These are phyloP conservation scores for Citrus unshiu DNA, from an alignment of 345 rosid genomes.

Conservation along the genomic window DNA sequence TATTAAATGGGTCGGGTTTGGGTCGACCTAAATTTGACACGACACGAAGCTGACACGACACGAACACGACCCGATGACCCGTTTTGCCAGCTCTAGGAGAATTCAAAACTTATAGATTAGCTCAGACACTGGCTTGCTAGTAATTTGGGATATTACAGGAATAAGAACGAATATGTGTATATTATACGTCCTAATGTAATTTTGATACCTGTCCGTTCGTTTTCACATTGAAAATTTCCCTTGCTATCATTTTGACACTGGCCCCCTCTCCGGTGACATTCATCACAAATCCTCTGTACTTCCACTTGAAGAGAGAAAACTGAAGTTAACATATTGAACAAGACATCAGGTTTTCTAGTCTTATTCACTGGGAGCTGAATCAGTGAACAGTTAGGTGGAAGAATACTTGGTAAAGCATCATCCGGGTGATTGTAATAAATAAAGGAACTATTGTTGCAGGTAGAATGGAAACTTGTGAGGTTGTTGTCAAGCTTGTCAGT, in stretches of 20 bases:
- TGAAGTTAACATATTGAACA: constrained; percentile 5
- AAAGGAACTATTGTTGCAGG: background rate
- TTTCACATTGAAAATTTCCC: background rate
- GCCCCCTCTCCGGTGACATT: constrained; percentile 15
- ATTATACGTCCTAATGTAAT: background rate
- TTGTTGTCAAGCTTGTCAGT: background rate
- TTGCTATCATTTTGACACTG: background rate
- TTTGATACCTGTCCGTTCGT: background rate
- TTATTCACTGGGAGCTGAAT: constrained; percentile 19
- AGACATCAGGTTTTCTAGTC: background rate
- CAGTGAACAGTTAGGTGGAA: constrained; percentile 21
- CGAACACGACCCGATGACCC: no score
- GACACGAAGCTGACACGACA: no score
- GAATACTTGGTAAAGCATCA: background rate
- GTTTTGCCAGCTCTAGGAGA: no score
- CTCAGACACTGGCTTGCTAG: no score
- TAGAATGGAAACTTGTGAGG: background rate
- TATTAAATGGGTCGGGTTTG: no score
- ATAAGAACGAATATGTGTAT: background rate
- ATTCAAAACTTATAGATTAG: no score
- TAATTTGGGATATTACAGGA: no score
- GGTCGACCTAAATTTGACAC: no score
- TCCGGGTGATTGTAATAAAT: background rate
- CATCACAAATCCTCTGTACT: background rate
- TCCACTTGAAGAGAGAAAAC: constrained; percentile 13